phyloP scores from a whole-genome alignment of 257 asterid genomes.

The Paraleonurus japonicus region DNA sequence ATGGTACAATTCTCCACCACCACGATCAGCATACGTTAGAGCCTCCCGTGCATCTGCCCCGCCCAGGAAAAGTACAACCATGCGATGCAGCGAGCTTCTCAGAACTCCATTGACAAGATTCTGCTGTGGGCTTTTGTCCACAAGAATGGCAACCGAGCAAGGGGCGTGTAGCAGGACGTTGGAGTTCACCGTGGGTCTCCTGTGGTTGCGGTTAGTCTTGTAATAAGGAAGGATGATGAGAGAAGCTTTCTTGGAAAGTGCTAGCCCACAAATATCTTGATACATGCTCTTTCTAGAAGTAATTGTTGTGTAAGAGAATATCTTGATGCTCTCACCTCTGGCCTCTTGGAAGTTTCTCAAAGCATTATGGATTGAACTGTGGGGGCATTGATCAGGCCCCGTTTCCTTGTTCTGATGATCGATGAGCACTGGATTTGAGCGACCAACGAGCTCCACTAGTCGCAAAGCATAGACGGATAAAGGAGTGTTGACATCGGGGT shows the following conservation, averaged over 20 bases:
- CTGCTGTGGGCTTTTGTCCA: constrained; percentile 34
- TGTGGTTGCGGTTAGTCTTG: constrained; percentile 14
- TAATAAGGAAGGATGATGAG: constrained; percentile 52
- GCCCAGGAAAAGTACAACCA: constrained; percentile 65
- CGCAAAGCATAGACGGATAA: constrained; percentile 47
- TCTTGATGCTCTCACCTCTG: constrained; percentile 31
- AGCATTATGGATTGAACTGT: constrained; percentile 44
- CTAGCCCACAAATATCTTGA: constrained; percentile 75
- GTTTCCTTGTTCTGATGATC: constrained; percentile 44
- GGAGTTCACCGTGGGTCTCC: constrained; percentile 27
- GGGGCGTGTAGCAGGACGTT: constrained; percentile 61
- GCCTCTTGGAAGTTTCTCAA: constrained; percentile 42
- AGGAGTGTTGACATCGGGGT: constrained; percentile 46
- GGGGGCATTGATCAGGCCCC: not conserved
- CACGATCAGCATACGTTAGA: constrained; percentile 54
- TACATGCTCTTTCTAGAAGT: constrained; percentile 60
- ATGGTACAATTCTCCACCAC: constrained; percentile 35
- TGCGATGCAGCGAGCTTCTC: constrained; percentile 24
- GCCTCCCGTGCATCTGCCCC: constrained; percentile 87
- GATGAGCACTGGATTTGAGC: constrained; percentile 56
- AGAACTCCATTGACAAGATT: constrained; percentile 7
- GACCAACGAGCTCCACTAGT: constrained; percentile 59
- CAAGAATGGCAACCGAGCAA: constrained; percentile 70
- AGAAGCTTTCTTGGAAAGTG: constrained; percentile 53
- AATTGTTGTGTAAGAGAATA: constrained; percentile 47